These are phyloP conservation scores for Capronia coronata DNA, from an alignment of 2,329 filamentous ascomycete species.

Conservation along the genomic window DNA sequence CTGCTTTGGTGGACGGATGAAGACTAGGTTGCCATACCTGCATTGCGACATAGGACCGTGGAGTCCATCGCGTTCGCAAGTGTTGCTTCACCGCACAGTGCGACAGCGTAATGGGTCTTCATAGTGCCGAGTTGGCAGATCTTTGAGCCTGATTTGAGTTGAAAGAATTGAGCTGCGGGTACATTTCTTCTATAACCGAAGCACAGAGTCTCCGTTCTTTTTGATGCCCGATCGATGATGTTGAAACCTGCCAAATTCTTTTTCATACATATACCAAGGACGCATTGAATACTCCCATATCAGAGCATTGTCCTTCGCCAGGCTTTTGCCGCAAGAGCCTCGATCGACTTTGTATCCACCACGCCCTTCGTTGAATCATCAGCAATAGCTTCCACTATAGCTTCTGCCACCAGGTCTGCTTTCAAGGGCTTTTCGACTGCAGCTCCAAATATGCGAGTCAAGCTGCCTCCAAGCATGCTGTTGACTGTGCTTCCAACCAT, in stretches of 20 bases:
- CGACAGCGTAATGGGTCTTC: neutral
- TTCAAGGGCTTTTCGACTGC: slow-evolving; percentile 80
- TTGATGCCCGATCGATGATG: neutral
- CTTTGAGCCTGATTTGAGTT: neutral
- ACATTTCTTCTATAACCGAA: neutral
- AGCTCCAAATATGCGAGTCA: slow-evolving; percentile 71
- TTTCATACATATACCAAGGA: slow-evolving; percentile 6
- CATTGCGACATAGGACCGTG: neutral
- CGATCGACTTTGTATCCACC: slow-evolving; percentile 72
- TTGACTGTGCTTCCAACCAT: slow-evolving; percentile 72
- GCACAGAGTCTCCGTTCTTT: too few relatives aligned
- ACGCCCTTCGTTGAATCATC: slow-evolving; percentile 67
- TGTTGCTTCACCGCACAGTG: neutral
- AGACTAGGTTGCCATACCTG: neutral
- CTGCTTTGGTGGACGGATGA: neutral
- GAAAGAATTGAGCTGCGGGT: neutral
- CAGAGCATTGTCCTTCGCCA: slow-evolving; percentile 90
- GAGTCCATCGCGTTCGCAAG: neutral
- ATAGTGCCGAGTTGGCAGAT: neutral
- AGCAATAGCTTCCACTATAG: slow-evolving; percentile 77
- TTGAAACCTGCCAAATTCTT: neutral
- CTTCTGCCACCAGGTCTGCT: slow-evolving; percentile 80
- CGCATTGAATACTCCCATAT: neutral
- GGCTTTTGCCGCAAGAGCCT: slow-evolving; percentile 68
- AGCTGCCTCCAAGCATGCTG: slow-evolving; percentile 63